Base-by-base conservation (phyloP, 179 eudicot genomes). In the Spergularia azorica region DNA sequence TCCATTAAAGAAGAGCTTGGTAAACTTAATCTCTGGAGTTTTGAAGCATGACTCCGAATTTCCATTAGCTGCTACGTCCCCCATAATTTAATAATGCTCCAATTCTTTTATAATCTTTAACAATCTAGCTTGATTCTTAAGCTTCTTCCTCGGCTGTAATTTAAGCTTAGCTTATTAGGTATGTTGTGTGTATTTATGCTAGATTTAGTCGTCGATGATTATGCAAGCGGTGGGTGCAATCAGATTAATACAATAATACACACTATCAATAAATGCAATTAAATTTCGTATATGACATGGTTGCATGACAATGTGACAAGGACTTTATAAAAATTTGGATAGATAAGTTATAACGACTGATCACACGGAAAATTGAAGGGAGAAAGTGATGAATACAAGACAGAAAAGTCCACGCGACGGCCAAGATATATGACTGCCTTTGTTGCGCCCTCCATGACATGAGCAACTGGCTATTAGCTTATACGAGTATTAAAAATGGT, bases 1-100 rank as follows among this genome's bases (percentile, higher is more conserved):
- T 55, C 90, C 92, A 74, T 89, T 89, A 79, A 89, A 87, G 82
- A 87, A 89, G 17, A 89, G 87, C 86, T 89, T 83, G 0, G 92
- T 89, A 74, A 83, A 89, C 85, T 87, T 87, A 13, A 87, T 81
- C 5, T 84, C 77, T 17, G 89, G 89, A 59, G 72, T 75, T 18
- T 55, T 17, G 54, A 74, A 18, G 62, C 13, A 48, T 0, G 58
- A 20, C 5, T 65, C 66, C 9, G 63, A 65, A 41, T 58, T 82
- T 71, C 79, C 85, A 75, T 79, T 82, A 16, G 82, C 12, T 14
- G 82, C 12, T 14, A n/a, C 0, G 32, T 72, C 79, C 6, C 56
- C 85, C 85, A 82, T 82, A 41, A 46, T 78, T 61, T 11, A 41
- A 21, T 15, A 9, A 1, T 15, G 4, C 1, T 12, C 4, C 36